Conservation (phyloP, 495 filamentous ascomycete genomes). For the Glonium stellatum region DNA sequence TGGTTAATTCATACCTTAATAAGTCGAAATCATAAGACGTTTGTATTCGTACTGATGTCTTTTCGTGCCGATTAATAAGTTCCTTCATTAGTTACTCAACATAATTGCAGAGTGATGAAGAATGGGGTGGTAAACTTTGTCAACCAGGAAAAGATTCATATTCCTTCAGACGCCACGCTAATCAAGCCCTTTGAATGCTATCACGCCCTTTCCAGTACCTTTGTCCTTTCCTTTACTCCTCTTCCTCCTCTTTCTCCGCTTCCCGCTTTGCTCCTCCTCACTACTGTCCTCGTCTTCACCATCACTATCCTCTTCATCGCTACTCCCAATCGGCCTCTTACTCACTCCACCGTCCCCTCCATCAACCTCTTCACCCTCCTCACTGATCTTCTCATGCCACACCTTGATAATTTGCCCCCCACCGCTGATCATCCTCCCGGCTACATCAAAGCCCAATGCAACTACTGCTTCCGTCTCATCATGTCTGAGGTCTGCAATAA, state of each 20-base stretch:
- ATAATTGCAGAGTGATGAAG: too few species aligned
- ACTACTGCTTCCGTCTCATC: slow-evolving; percentile 83
- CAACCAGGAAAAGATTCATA: too few species aligned
- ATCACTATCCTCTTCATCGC: slow-evolving; percentile 33
- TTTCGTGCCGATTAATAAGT: too few species aligned
- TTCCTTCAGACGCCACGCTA: slow-evolving; percentile 22
- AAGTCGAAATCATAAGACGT: too few species aligned
- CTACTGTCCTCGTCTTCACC: slow-evolving; percentile 39
- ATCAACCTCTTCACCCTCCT: slow-evolving; percentile 40
- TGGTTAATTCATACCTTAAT: too few species aligned
- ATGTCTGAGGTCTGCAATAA: slow-evolving; percentile 57
- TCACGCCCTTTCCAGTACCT: slow-evolving; percentile 49
- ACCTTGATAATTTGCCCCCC: slow-evolving; percentile 79
- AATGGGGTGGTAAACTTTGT: too few species aligned
- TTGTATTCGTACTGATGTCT: too few species aligned
- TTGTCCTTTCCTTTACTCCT: slow-evolving; percentile 49
- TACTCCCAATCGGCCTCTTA: not conserved
- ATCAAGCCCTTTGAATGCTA: slow-evolving; percentile 60
- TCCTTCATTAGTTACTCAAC: too few species aligned
- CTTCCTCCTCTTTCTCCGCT: slow-evolving; percentile 49
- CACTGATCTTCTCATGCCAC: slow-evolving; percentile 58
- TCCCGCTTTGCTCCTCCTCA: slow-evolving; percentile 34
- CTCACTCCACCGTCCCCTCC: slow-evolving; percentile 31
- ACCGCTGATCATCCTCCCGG: slow-evolving; percentile 77
- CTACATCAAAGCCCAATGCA: slow-evolving; percentile 70